phyloP scores from a whole-genome alignment of 192 early-diverging fungal genomes.

The Backusella sp. region DNA sequence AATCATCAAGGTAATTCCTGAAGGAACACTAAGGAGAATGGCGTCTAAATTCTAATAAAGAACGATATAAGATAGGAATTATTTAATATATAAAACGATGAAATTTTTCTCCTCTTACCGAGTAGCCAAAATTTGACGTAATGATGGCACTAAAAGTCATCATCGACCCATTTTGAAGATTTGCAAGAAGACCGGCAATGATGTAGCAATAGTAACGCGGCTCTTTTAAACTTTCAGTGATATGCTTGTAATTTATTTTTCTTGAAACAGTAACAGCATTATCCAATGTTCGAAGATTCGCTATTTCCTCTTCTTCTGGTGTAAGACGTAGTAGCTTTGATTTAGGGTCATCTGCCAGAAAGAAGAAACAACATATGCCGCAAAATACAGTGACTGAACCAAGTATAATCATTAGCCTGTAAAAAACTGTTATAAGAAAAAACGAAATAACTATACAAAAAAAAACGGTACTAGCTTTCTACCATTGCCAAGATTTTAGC shows the following conservation, averaged over 20 bases:
- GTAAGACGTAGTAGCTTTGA: neutral
- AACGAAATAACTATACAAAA: too few relatives aligned
- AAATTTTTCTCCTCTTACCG: constrained; percentile 8
- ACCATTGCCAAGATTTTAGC: constrained; percentile 29
- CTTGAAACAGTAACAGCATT: constrained; percentile 22
- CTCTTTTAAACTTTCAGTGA: constrained; percentile 22
- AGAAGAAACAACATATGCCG: constrained; percentile 22
- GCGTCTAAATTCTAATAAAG: constrained; percentile 17
- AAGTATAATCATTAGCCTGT: constrained; percentile 31
- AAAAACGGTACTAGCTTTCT: neutral
- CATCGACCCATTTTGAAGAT: constrained; percentile 26
- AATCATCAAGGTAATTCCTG: neutral
- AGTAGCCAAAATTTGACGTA: constrained; percentile 18
- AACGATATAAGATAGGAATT: neutral
- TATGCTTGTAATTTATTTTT: constrained; percentile 20
- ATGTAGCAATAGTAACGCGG: constrained; percentile 15
- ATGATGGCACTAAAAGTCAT: constrained; percentile 15
- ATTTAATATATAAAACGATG: neutral
- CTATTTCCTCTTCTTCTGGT: neutral
- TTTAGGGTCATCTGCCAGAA: constrained; percentile 21
- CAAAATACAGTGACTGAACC: constrained; percentile 15
- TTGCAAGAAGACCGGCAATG: constrained; percentile 1
- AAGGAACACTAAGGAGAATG: constrained; percentile 20
- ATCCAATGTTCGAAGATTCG: constrained; percentile 11
- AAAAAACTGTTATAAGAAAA: neutral